Percentiles rank a stretch among this genome's conserved stretches.
phyloP scores from a whole-genome alignment of 208 protist species.

The Leptomonas seymouri region DNA sequence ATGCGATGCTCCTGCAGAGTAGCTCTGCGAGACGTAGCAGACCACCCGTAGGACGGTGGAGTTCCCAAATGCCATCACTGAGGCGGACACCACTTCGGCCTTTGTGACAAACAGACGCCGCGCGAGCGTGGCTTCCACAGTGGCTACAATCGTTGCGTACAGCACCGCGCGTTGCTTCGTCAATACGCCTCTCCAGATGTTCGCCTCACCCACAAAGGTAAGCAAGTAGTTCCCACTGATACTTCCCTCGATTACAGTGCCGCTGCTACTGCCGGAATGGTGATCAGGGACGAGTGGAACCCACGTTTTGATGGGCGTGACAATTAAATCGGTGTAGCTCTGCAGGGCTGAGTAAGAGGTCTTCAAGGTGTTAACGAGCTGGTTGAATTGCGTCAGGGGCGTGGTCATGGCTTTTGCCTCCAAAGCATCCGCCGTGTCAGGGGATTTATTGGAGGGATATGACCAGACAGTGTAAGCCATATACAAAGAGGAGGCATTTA shows the following conservation, averaged over 20 bases:
- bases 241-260: not conserved
- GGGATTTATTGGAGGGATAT: conserved; percentile 2
- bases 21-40: conserved; percentile 27
- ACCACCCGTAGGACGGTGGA: conserved; percentile 20
- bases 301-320: not conserved
- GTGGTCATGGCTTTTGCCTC: conserved; percentile 1
- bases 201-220: conserved; percentile 7
- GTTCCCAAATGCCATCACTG: conserved; percentile 1
- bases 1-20: not conserved
- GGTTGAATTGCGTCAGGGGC: conserved; percentile 7
- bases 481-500: conserved; percentile 29
- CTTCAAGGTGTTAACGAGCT: not conserved
- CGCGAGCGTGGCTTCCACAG: not conserved
- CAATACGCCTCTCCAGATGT: conserved; percentile 12
- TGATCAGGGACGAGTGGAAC: conserved; percentile 12
- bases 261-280: not conserved
- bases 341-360: not conserved
- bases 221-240: conserved; percentile 24
- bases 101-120: conserved; percentile 3
- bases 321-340: conserved; percentile 6
- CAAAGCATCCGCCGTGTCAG: conserved; percentile 1
- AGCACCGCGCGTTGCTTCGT: not conserved
- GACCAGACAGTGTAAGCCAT: conserved; percentile 20
- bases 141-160: not conserved
- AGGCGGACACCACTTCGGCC: conserved; percentile 2